These are phyloP conservation scores for Xylaria bambusicola DNA, from an alignment of 495 filamentous ascomycete genomes.

Conservation along the genomic window DNA sequence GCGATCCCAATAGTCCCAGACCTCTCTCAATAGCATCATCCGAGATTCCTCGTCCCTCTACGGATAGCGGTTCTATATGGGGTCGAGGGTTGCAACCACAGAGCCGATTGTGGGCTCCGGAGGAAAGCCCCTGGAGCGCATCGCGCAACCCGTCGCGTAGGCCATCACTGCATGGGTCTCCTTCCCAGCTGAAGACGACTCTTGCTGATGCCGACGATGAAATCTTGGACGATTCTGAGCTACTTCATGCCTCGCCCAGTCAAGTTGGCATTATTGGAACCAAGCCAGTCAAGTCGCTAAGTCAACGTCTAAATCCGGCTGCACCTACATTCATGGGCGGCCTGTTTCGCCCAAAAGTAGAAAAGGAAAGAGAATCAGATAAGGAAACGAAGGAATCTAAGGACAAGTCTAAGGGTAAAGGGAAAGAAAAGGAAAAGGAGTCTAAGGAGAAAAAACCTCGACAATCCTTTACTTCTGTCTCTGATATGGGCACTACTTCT, in stretches of 20 bases:
- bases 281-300: conserved; percentile 47
- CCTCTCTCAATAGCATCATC: conserved; percentile 79
- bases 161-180: conserved; percentile 51
- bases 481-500: conserved; percentile 41
- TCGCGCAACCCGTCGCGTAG: conserved; percentile 48
- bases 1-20: conserved; percentile 69
- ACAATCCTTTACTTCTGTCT: conserved; percentile 29
- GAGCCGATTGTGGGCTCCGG: conserved; percentile 47
- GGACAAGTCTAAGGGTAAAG: conserved; percentile 33
- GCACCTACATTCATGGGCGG: conserved; percentile 53
- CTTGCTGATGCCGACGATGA: conserved; percentile 52
- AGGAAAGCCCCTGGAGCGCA: conserved; percentile 43
- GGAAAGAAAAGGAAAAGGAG: conserved; percentile 33
- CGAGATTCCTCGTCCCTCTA: conserved; percentile 79
- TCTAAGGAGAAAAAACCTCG: conserved; percentile 44
- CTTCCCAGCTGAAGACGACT: conserved; percentile 51
- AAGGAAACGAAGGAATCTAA: conserved; percentile 37
- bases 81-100: conserved; percentile 34
- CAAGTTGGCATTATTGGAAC: conserved; percentile 54
- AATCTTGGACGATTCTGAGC: conserved; percentile 48
- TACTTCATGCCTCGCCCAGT: conserved; percentile 40
- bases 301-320: conserved; percentile 51
- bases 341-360: conserved; percentile 45
- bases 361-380: conserved; percentile 41
- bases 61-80: conserved; percentile 64